Conservation (phyloP, 768 basidiomycete genomes). For the Podaxis sp. region DNA sequence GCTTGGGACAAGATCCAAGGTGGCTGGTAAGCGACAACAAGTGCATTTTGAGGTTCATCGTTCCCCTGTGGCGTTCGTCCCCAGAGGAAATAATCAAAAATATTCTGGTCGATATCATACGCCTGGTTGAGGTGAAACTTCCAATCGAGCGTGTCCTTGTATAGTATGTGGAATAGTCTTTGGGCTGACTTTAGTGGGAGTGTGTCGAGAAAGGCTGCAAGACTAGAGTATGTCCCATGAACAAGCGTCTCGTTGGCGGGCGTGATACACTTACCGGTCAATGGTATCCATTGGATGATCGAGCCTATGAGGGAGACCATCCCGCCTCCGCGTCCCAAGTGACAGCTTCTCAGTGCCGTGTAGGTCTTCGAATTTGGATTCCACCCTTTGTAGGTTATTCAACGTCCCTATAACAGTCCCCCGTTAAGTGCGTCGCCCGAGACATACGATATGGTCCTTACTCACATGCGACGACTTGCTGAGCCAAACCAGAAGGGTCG, state of each 20-base stretch:
- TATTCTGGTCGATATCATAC: constrained; percentile 23
- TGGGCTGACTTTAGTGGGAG: constrained; percentile 54
- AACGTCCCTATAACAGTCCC: constrained; percentile 1
- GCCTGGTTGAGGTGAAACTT: constrained; percentile 35
- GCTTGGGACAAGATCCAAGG: constrained; percentile 57
- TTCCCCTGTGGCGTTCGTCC: constrained; percentile 21
- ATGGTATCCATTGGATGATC: constrained; percentile 41
- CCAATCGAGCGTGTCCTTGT: constrained; percentile 43
- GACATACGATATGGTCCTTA: neutral
- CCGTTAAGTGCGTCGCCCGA: neutral
- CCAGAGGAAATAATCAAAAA: constrained; percentile 51
- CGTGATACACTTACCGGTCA: constrained; percentile 33
- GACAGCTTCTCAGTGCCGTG: constrained; percentile 6
- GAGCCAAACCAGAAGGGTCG: constrained; percentile 17
- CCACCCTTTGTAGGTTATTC: neutral
- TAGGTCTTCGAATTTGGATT: neutral
- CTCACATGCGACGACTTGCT: neutral
- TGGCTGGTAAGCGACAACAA: constrained; percentile 59
- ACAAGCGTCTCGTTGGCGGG: neutral
- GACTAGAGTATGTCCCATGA: neutral
- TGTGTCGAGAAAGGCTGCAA: constrained; percentile 22
- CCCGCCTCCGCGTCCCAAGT: constrained; percentile 10
- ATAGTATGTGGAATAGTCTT: constrained; percentile 43
- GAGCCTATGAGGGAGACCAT: constrained; percentile 32
- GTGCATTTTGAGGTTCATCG: constrained; percentile 29